These are phyloP conservation scores for Ophiobolus disseminans DNA, from an alignment of 2,329 filamentous ascomycete genomes.

Conservation along the genomic window DNA sequence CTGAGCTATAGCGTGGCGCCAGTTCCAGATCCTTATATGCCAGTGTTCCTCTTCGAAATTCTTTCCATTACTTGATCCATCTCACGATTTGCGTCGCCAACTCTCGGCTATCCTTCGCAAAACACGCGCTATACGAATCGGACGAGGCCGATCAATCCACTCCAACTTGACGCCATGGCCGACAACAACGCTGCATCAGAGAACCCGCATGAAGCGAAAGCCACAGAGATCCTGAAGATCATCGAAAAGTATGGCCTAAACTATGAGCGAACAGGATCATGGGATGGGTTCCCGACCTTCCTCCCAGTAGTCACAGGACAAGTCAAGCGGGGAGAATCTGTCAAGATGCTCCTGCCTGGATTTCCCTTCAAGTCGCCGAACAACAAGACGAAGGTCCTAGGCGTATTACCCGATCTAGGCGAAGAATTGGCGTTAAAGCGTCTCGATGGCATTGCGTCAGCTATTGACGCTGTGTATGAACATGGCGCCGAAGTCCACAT, in stretches of 20 bases:
- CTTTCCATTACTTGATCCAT: too few relatives aligned
- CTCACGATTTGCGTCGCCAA: background rate
- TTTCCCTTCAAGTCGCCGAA: slow-evolving; percentile 71
- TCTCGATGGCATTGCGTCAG: slow-evolving; percentile 51
- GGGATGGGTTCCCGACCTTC: slow-evolving; percentile 34
- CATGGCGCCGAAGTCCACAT: slow-evolving; percentile 53
- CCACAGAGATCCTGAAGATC: slow-evolving; percentile 22
- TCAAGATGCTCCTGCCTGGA: slow-evolving; percentile 56
- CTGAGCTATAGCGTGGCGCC: background rate
- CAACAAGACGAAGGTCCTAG: slow-evolving; percentile 61
- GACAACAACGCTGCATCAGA: background rate
- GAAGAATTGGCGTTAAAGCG: slow-evolving; percentile 54
- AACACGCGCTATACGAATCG: too few relatives aligned
- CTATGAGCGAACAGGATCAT: slow-evolving; percentile 30
- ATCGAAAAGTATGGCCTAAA: slow-evolving; percentile 34
- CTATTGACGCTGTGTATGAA: slow-evolving; percentile 50
- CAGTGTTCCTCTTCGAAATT: background rate
- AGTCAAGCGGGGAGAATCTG: slow-evolving; percentile 25
- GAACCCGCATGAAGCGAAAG: slow-evolving; percentile 10
- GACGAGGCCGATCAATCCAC: background rate
- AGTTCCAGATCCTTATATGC: background rate
- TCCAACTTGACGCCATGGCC: background rate
- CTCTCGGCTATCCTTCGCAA: background rate
- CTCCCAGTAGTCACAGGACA: slow-evolving; percentile 25
- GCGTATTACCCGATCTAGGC: slow-evolving; percentile 52